A percentile compares a stretch with the other conserved stretches of the same genome.
Evolutionary conservation across 2,329 filamentous ascomycete species (phyloP).

Genomic region (Dactylellina haptotyla): DNA sequence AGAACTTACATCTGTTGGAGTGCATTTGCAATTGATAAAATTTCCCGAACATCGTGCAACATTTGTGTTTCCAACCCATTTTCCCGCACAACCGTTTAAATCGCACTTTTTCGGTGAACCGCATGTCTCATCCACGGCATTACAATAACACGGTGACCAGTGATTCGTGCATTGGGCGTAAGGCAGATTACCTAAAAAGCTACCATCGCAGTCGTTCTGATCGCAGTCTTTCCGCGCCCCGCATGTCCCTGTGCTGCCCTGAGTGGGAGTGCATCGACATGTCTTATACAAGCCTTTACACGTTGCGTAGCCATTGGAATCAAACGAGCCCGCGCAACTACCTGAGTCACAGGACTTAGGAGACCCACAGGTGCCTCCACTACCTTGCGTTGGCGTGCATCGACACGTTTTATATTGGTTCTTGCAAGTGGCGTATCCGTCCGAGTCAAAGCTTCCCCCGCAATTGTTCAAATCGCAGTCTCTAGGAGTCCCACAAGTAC

Average conservation of each 20-base stretch:
- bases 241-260: conserved; percentile 21
- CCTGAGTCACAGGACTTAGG: conserved; percentile 8
- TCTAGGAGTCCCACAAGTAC: conserved; percentile 18
- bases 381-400: conserved; percentile 26
- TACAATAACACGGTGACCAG: conserved; percentile 20
- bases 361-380: conserved; percentile 14
- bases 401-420: not conserved
- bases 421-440: conserved; percentile 19
- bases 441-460: conserved; percentile 6
- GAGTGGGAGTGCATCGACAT: conserved; percentile 23
- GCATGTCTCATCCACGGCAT: conserved; percentile 22
- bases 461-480: conserved; percentile 15
- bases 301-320: conserved; percentile 17
- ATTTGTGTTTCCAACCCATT: conserved; percentile 15
- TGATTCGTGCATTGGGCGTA: conserved; percentile 19
- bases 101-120: conserved; percentile 19
- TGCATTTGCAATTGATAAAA: conserved; percentile 24
- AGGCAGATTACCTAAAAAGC: conserved; percentile 14
- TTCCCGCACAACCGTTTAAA: conserved; percentile 16
- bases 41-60: conserved; percentile 22
- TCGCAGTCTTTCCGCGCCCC: conserved; percentile 16
- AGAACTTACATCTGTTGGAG: not conserved
- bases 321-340: conserved; percentile 16
- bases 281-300: conserved; percentile 1
- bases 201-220: conserved; percentile 8